Evolutionary conservation across 139 green algal species (phyloP).

Genomic region (Micractinium conductrix): DNA sequence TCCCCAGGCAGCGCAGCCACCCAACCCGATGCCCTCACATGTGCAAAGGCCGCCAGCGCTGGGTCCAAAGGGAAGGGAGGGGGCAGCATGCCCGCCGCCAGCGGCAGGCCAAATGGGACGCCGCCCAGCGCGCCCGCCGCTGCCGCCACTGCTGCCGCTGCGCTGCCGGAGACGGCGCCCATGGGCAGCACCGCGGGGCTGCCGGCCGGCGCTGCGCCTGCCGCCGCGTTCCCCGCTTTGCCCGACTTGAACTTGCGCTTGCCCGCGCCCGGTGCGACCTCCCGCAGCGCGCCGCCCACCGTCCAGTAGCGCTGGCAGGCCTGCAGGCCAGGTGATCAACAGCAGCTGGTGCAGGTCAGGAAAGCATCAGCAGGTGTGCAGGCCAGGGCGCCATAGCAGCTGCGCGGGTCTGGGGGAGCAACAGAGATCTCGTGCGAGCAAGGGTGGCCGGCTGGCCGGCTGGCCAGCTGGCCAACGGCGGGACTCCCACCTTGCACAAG

Average conservation of each 20-base stretch:
- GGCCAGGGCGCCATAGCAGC: not conserved
- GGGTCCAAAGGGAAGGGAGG: constrained; percentile 11
- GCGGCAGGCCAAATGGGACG: no score
- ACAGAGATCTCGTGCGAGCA: no score
- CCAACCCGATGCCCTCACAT: not conserved
- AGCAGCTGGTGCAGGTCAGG: no score
- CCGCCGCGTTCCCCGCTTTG: no score
- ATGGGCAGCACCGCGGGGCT: not conserved
- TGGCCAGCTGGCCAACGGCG: no score
- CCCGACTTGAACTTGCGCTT: constrained; percentile 81
- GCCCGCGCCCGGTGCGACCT: constrained; percentile 87
- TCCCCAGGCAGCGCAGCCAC: not conserved
- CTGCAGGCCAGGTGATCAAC: constrained; percentile 59
- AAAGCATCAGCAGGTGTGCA: not conserved
- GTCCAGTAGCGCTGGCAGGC: constrained; percentile 95
- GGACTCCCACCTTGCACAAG: constrained; percentile 83
- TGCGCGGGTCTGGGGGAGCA: not conserved
- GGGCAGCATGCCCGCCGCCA: no score
- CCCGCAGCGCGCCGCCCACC: constrained; percentile 86
- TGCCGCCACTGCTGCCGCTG: not conserved
- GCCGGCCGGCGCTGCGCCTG: no score
- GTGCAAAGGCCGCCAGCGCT: not conserved
- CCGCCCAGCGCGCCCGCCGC: not conserved
- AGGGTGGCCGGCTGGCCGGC: no score
- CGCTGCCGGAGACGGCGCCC: not conserved